Evolutionary conservation across 257 asterid species (phyloP).

Genomic region (Solanum gracilifrons): DNA sequence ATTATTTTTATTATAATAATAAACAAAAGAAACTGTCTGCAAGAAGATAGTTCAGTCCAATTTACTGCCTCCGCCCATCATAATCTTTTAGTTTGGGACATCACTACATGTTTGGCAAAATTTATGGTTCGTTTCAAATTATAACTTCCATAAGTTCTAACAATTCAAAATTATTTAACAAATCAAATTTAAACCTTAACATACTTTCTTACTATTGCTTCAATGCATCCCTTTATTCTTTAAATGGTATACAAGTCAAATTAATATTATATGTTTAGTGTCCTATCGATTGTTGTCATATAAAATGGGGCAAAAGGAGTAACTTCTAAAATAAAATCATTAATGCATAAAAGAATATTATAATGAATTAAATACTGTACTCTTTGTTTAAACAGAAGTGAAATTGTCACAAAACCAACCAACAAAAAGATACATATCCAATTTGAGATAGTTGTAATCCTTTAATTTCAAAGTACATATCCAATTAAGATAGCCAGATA

Average conservation of each 20-base stretch:
- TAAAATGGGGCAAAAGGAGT: not conserved
- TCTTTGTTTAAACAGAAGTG: not conserved
- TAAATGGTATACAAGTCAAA: not conserved
- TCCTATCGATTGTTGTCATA: not conserved
- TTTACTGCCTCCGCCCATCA: not conserved
- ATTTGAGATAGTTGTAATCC: not conserved
- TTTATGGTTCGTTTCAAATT: not conserved
- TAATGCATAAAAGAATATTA: not conserved
- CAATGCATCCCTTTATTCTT: not conserved
- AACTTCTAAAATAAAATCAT: not conserved
- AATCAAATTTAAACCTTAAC: not conserved
- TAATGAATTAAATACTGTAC: not conserved
- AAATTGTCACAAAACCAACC: not conserved
- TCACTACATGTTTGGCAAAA: not conserved
- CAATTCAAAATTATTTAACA: not conserved
- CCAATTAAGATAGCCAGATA: not conserved
- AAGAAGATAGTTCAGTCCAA: not conserved
- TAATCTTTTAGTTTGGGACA: not conserved
- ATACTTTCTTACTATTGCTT: not conserved
- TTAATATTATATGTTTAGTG: not conserved
- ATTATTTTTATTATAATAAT: not conserved
- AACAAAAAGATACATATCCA: not conserved
- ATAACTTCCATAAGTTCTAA: not conserved
- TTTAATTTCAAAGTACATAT: not conserved
- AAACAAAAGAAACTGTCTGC: not conserved